phyloP scores from a whole-genome alignment of 768 basidiomycete species.

The Leccinum subgranulosum region DNA sequence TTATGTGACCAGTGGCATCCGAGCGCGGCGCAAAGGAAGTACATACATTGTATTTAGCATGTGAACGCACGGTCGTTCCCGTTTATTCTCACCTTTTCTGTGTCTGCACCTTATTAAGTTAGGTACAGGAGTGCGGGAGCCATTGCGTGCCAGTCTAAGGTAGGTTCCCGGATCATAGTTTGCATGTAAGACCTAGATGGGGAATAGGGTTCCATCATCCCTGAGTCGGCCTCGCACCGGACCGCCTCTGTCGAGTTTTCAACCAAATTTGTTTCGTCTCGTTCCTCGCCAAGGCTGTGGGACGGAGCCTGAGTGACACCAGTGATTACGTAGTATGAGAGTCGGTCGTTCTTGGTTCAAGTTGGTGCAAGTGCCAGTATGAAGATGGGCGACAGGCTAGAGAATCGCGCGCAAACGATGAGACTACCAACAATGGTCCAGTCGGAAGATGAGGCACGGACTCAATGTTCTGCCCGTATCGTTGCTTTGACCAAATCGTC shows the following conservation, averaged over 20 bases:
- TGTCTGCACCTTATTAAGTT: neutral
- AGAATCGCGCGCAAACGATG: neutral
- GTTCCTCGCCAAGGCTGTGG: neutral
- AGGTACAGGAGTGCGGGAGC: neutral
- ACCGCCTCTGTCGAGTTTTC: neutral
- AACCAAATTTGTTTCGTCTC: neutral
- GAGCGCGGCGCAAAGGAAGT: neutral
- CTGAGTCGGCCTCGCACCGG: neutral
- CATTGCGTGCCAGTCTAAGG: neutral
- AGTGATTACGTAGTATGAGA: neutral
- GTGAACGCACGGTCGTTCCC: neutral
- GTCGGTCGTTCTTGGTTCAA: neutral
- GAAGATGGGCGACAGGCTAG: neutral
- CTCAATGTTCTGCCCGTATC: neutral
- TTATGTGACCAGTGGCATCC: conserved; percentile 1
- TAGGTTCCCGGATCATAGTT: neutral
- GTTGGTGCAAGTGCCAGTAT: neutral
- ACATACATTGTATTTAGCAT: neutral
- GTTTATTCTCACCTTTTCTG: neutral
- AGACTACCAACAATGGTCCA: neutral
- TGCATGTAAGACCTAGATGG: neutral
- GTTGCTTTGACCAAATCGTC: neutral
- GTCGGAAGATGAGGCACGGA: neutral
- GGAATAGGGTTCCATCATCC: neutral
- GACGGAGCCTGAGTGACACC: neutral